A percentile compares a stretch with the other conserved stretches of the same genome.
Evolutionary conservation across 2,329 filamentous ascomycete genomes (phyloP).

Genomic region (Lachnellula hyalina): DNA sequence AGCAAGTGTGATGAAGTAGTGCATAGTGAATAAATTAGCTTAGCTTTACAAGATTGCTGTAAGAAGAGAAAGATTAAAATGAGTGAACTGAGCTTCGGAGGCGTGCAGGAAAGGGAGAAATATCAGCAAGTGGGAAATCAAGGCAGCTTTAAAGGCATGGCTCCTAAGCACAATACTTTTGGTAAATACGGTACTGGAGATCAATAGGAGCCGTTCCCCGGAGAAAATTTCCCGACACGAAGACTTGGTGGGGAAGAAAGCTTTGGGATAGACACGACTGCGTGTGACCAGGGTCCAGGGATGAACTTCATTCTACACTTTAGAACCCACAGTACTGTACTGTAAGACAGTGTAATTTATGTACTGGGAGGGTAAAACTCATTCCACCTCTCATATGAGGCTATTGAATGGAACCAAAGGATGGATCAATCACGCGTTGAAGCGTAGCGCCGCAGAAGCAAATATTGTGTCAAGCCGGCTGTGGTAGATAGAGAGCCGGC

Average conservation of each 20-base stretch:
- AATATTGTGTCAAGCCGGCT: not conserved
- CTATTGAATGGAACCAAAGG: not conserved
- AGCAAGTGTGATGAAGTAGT: conserved; percentile 21
- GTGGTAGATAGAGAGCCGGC: conserved; percentile 5
- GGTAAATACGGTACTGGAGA: too few species aligned
- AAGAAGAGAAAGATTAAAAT: not conserved
- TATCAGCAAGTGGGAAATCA: not conserved
- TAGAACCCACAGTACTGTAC: not conserved
- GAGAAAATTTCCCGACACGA: not conserved
- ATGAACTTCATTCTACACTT: too few species aligned
- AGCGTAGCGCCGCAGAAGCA: not conserved
- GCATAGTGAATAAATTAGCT: conserved; percentile 20
- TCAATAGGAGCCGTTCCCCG: not conserved
- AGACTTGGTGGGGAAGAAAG: not conserved
- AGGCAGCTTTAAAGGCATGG: not conserved
- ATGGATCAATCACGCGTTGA: too few species aligned
- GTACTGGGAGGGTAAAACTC: not conserved
- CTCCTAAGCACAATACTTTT: not conserved
- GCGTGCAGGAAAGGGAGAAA: not conserved
- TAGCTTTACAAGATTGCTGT: not conserved
- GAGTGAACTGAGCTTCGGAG: not conserved
- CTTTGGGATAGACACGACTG: too few species aligned
- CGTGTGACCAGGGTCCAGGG: too few species aligned
- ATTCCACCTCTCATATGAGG: conserved; percentile 7
- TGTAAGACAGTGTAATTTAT: not conserved